Evolutionary conservation across 352 stramenopile genomes (phyloP).

Genomic region (Pythium pyrilobum): DNA sequence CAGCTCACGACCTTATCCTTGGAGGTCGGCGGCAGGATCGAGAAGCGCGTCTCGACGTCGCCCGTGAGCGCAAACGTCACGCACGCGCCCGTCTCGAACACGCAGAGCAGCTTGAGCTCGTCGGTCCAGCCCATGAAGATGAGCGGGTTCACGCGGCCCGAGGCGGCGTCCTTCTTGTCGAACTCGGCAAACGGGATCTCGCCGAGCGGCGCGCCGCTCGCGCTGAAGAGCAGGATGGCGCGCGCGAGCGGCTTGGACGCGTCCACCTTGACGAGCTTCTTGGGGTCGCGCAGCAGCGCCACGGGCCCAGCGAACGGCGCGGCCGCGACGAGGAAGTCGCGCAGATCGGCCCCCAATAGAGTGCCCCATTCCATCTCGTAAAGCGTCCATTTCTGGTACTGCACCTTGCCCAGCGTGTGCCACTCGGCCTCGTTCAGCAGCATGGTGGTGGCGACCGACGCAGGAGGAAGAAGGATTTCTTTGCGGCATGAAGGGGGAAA

Average conservation of each 20-base stretch:
- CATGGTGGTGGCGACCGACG: constrained; percentile 25
- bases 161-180: constrained; percentile 47
- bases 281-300: constrained; percentile 66
- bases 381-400: constrained; percentile 82
- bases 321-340: constrained; percentile 53
- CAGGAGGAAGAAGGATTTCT: background rate
- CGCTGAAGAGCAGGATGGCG: constrained; percentile 73
- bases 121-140: constrained; percentile 79
- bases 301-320: constrained; percentile 68
- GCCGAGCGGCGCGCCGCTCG: constrained; percentile 54
- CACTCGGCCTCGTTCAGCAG: constrained; percentile 54
- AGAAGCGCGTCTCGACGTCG: constrained; percentile 69
- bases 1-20: constrained; percentile 77
- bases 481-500: too few relatives aligned
- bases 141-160: constrained; percentile 38
- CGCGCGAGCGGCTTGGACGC: constrained; percentile 40
- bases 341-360: constrained; percentile 47
- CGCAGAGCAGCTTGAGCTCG: constrained; percentile 71
- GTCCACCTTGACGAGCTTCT: constrained; percentile 69
- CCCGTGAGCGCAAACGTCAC: constrained; percentile 65
- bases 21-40: constrained; percentile 52
- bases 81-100: constrained; percentile 71
- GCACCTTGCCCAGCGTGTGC: constrained; percentile 80
- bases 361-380: constrained; percentile 66
- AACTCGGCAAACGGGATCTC: constrained; percentile 59